Evolutionary conservation across 78 protist genomes (phyloP).

Genomic region (Dictyostelium citrinum): DNA sequence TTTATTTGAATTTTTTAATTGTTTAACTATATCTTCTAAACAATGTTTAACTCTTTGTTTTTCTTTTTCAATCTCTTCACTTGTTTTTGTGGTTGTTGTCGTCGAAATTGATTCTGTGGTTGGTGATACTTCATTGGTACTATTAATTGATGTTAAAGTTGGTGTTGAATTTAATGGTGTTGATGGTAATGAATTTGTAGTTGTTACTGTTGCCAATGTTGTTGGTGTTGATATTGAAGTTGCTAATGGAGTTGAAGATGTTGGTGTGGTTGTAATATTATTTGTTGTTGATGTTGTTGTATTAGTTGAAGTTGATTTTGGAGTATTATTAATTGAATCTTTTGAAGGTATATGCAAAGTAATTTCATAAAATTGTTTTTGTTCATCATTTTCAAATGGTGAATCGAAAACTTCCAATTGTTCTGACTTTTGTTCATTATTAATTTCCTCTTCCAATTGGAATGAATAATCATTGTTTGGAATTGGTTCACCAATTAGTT

Average conservation of each 20-base stretch:
- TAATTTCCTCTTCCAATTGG: conserved; percentile 20
- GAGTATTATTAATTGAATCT: background rate
- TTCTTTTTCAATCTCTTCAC: background rate
- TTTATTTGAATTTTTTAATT: background rate
- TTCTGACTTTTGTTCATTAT: conserved; percentile 24
- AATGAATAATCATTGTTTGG: conserved; percentile 58
- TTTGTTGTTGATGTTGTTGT: background rate
- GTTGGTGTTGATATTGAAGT: background rate
- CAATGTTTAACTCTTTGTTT: conserved; percentile 5
- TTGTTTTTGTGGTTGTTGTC: background rate
- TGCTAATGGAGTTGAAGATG: background rate
- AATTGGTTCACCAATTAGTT: conserved; percentile 54
- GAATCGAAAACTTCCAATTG: conserved; percentile 62
- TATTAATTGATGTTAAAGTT: background rate
- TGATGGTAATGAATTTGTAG: background rate
- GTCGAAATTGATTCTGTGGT: background rate
- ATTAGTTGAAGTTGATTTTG: background rate
- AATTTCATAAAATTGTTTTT: conserved; percentile 47
- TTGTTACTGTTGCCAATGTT: background rate
- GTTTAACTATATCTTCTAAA: conserved; percentile 33
- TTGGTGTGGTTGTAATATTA: background rate
- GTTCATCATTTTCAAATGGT: conserved; percentile 67
- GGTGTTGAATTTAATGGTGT: conserved; percentile 8
- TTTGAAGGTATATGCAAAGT: background rate
- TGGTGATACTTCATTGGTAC: background rate